A percentile compares a stretch with the other conserved stretches of the same genome.
phyloP scores from a whole-genome alignment of 371 early-diverging fungal genomes.

The Umbelopsis sp. region DNA sequence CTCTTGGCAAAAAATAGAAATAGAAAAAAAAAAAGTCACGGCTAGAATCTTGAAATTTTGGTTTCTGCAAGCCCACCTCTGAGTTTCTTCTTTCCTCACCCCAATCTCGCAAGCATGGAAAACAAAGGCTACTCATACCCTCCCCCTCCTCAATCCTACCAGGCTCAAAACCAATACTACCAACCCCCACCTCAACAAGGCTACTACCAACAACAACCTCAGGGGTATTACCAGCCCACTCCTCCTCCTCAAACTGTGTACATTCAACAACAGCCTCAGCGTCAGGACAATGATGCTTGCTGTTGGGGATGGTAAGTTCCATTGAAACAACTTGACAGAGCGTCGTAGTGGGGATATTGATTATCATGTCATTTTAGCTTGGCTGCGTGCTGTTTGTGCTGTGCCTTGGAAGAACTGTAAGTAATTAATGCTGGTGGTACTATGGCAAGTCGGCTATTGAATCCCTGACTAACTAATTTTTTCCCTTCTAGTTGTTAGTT shows the following conservation, averaged over 20 bases:
- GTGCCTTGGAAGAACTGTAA: conserved; percentile 42
- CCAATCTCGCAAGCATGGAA: conserved; percentile 10
- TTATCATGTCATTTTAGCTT: conserved; percentile 12
- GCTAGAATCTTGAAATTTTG: background rate
- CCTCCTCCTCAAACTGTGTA: conserved; percentile 34
- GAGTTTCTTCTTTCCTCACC: too few species aligned
- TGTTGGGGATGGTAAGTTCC: conserved; percentile 46
- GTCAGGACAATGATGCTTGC: conserved; percentile 31
- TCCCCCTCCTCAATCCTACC: conserved; percentile 23
- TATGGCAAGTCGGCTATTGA: background rate
- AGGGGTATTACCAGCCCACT: conserved; percentile 10
- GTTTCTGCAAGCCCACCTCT: background rate
- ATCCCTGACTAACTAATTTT: conserved; percentile 21
- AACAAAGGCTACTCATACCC: conserved; percentile 31
- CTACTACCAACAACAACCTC: conserved; percentile 26
- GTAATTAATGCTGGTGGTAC: conserved; percentile 7
- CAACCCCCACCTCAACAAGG: conserved; percentile 32
- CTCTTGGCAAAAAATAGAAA: background rate
- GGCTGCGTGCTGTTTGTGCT: conserved; percentile 49
- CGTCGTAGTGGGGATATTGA: too few species aligned
- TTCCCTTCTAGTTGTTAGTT: conserved; percentile 8
- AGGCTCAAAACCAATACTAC: conserved; percentile 24
- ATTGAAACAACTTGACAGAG: too few species aligned
- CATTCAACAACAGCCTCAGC: conserved; percentile 34
- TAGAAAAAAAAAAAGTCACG: background rate